phyloP scores from a whole-genome alignment of 495 filamentous ascomycete genomes.

The Cladorrhinum samala region DNA sequence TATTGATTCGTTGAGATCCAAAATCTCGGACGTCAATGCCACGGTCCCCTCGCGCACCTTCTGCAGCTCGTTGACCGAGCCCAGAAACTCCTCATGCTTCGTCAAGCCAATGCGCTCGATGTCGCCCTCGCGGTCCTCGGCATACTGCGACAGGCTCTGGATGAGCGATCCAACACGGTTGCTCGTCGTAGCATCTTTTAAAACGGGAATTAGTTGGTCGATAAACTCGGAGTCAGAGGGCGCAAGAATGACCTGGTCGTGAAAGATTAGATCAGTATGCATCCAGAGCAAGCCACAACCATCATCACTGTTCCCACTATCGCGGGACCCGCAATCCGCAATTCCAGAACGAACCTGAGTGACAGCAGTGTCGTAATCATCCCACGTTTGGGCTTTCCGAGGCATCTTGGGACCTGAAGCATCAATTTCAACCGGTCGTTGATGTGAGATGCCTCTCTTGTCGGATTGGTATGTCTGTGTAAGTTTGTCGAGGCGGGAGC shows the following conservation, averaged over 20 bases:
- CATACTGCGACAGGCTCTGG: constrained; percentile 71
- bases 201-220: constrained; percentile 86
- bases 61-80: constrained; percentile 86
- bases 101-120: constrained; percentile 93
- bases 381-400: constrained; percentile 44
- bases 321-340: neutral
- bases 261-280: neutral
- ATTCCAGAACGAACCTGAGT: constrained; percentile 33
- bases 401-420: constrained; percentile 30
- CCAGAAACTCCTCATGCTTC: constrained; percentile 94
- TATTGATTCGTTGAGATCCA: constrained; percentile 87
- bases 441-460: neutral
- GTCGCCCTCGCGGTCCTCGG: constrained; percentile 77
- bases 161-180: constrained; percentile 67
- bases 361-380: constrained; percentile 50
- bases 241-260: constrained; percentile 88
- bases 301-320: too few relatives aligned
- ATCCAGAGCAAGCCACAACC: too few relatives aligned
- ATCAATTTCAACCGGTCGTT: constrained; percentile 6
- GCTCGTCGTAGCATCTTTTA: constrained; percentile 80
- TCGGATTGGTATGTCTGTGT: neutral
- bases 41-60: constrained; percentile 85
- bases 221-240: constrained; percentile 90
- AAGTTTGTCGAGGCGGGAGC: too few relatives aligned
- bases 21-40: constrained; percentile 79